Conservation (phyloP, 2,329 filamentous ascomycete species). For the Aspergillus ustus region DNA sequence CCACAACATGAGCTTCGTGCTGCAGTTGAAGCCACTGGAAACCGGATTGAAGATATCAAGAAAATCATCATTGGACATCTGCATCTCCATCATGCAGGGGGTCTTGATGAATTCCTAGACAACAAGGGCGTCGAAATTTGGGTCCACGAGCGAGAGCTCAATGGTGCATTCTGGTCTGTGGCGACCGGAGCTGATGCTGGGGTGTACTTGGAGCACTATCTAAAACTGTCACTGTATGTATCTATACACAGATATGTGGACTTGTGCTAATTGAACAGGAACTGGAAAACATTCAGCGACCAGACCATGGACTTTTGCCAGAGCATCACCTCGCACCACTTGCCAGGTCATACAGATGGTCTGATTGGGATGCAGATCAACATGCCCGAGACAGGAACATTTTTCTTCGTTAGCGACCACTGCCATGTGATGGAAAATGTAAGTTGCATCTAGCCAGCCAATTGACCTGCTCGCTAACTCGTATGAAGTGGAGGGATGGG, state of each 20-base stretch:
- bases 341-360: constrained; percentile 17
- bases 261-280: neutral
- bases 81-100: constrained; percentile 20
- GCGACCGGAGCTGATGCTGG: constrained; percentile 19
- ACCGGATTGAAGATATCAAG: constrained; percentile 17
- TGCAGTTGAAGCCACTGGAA: constrained; percentile 17
- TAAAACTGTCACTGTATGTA: constrained; percentile 17
- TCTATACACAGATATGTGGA: too few species aligned
- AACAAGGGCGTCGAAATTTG: constrained; percentile 18
- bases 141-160: constrained; percentile 21
- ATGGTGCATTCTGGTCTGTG: constrained; percentile 18
- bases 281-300: constrained; percentile 22
- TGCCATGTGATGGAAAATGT: constrained; percentile 23
- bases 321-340: constrained; percentile 20
- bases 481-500: constrained; percentile 17
- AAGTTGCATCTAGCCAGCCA: neutral
- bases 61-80: constrained; percentile 22
- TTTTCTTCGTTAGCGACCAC: constrained; percentile 21
- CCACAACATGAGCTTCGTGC: constrained; percentile 16
- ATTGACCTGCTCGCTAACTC: neutral
- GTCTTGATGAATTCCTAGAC: constrained; percentile 15
- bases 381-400: constrained; percentile 17
- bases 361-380: constrained; percentile 22
- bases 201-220: constrained; percentile 18
- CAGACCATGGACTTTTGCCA: constrained; percentile 20